These are phyloP conservation scores for Mitragyna speciosa DNA, from an alignment of 257 asterid genomes.

Conservation along the genomic window DNA sequence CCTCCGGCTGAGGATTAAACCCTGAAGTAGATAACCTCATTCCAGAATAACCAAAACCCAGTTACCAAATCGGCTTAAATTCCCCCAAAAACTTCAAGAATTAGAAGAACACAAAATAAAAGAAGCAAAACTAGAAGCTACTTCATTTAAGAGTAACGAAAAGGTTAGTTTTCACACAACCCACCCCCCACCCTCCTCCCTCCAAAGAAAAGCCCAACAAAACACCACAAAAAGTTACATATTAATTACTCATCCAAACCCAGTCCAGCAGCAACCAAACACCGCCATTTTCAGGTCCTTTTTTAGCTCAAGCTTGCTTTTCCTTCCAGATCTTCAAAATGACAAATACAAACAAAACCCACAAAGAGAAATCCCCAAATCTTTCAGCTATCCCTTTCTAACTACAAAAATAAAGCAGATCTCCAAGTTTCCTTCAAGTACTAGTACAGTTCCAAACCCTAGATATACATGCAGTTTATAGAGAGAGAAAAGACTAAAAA, in stretches of 20 bases:
- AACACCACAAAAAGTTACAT: slow-evolving; percentile 6
- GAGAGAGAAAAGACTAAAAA: slow-evolving; percentile 3
- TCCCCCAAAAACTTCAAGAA: slow-evolving; percentile 21
- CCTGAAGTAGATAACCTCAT: slow-evolving; percentile 80
- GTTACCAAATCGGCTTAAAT: slow-evolving; percentile 19
- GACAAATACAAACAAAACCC: slow-evolving; percentile 2
- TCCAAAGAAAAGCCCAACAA: slow-evolving; percentile 32
- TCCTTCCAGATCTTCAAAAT: slow-evolving; percentile 32
- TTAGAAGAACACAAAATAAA: slow-evolving; percentile 18
- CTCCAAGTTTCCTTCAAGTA: slow-evolving; percentile 36
- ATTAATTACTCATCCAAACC: slow-evolving; percentile 46
- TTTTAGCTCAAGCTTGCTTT: slow-evolving; percentile 13
- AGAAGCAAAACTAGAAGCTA: slow-evolving; percentile 14
- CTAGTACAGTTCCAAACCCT: slow-evolving; percentile 36
- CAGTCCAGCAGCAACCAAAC: slow-evolving; percentile 32
- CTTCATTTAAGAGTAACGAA: background rate
- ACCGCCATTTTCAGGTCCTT: slow-evolving; percentile 29
- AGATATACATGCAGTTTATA: slow-evolving; percentile 12
- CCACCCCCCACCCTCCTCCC: slow-evolving; percentile 48
- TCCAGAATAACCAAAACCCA: slow-evolving; percentile 31
- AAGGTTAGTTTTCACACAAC: slow-evolving; percentile 5
- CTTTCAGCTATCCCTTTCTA: background rate
- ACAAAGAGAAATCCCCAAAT: slow-evolving; percentile 19
- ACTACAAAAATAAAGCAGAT: slow-evolving; percentile 45
- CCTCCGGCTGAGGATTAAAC: slow-evolving; percentile 66